Evolutionary conservation across 208 protist species (phyloP), one percentile per base, ranked within the genome.

Genomic region (Trypanosoma vivax): DNA sequence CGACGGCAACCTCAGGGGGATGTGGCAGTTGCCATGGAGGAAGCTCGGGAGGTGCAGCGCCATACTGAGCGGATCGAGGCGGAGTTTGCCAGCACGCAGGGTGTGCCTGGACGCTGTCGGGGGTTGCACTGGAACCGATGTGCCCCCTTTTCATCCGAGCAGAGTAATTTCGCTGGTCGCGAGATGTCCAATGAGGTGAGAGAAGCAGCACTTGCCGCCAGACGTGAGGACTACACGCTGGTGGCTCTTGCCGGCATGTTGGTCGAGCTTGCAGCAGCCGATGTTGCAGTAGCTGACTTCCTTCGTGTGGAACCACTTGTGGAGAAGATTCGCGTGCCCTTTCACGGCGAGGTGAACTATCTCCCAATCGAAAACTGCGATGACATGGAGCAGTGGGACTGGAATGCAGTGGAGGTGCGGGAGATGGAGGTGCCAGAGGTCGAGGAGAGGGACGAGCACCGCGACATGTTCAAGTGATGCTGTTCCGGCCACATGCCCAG

Each of bases 281-380:
- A 82, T 31, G 49, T 60, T 28, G 24, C 43, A 11, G 80, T 89
- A 21, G 67, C 50, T 19, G 64, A 81, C 11, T 92, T 84, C 67
- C 61, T 92, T 19, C 70, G 73, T 34, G 61, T 68, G 49, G 84
- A 92, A 65, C 76, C 79, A 18, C 52, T 92, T 21, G 65, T 92
- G 7, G 80, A 92, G 59, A 88, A 86, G 69, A 59, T 92, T 19
- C 47, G 64, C 30, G 78, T 92, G n/a, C 84, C 84, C 1, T 73
- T 78, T 39, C 79, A 92, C 47, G 84, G 80, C 1, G 53, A 39
- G 37, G 73, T 73, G 10, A 76, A 79, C 60, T 88, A 85, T 62
- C 60, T 92, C 5, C 72, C 80, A n/a, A 70, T 79, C 13, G 81
- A 88, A 50, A 92, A 92, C 63, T 92, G 84, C 57, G 80, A 92